Evolutionary conservation across 805 yeast genomes (phyloP).

Genomic region (Phaffomyces opuntiae): DNA sequence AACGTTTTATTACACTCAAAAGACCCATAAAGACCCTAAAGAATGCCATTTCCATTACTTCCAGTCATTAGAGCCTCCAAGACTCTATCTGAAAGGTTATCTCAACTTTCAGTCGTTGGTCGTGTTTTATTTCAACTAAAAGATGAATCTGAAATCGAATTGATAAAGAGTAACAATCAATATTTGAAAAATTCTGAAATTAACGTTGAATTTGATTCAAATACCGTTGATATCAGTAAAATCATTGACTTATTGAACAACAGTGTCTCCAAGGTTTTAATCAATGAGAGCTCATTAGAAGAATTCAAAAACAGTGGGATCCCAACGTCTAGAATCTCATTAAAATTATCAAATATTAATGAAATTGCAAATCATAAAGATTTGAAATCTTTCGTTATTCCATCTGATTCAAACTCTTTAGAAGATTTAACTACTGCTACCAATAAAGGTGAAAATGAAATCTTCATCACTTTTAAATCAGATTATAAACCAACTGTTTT

Average conservation of each 20-base stretch:
- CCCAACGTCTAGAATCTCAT: slow-evolving; percentile 29
- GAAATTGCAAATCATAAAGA: slow-evolving; percentile 8
- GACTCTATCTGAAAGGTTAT: slow-evolving; percentile 2
- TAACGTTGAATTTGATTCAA: slow-evolving; percentile 22
- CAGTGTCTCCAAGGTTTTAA: slow-evolving; percentile 48
- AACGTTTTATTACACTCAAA: not conserved
- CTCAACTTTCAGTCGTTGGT: slow-evolving; percentile 22
- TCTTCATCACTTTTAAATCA: slow-evolving; percentile 11
- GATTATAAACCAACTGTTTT: slow-evolving; percentile 9
- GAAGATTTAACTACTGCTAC: slow-evolving; percentile 16
- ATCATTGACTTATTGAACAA: slow-evolving; percentile 48
- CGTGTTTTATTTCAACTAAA: slow-evolving; percentile 19
- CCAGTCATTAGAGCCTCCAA: slow-evolving; percentile 23
- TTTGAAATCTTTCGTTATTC: slow-evolving; percentile 13
- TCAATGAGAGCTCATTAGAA: slow-evolving; percentile 24
- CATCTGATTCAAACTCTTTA: slow-evolving; percentile 10
- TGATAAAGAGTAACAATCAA: slow-evolving; percentile 12
- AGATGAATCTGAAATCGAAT: slow-evolving; percentile 17
- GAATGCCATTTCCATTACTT: slow-evolving; percentile 33
- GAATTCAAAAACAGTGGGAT: slow-evolving; percentile 40
- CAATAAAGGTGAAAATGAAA: slow-evolving; percentile 12
- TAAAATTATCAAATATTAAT: slow-evolving; percentile 5
- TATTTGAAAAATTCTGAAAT: slow-evolving; percentile 13
- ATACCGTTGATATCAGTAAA: slow-evolving; percentile 32
- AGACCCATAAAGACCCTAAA: not conserved